These are phyloP conservation scores for Typha latifolia DNA, from an alignment of 176 grass and related monocot genomes.

Conservation along the genomic window DNA sequence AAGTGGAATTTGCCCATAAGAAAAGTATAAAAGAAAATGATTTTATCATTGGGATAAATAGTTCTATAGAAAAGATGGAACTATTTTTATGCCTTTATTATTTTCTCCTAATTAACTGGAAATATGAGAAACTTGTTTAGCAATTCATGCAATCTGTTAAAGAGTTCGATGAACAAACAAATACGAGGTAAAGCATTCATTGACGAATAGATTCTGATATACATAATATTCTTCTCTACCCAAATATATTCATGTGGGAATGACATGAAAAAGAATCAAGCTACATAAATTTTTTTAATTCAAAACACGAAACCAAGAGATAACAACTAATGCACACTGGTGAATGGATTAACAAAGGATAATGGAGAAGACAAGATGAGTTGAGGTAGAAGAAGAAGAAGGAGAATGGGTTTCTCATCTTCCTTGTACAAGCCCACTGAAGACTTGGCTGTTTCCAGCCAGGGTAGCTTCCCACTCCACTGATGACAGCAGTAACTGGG, in stretches of 20 bases:
- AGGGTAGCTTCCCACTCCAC: slow-evolving; percentile 85
- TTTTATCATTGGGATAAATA: no score
- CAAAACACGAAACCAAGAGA: slow-evolving; percentile 20
- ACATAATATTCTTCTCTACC: no score
- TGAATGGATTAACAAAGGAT: slow-evolving; percentile 1
- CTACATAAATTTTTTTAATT: slow-evolving; percentile 19
- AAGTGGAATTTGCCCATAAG: no score
- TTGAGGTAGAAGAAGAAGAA: slow-evolving; percentile 4
- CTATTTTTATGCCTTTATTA: no score
- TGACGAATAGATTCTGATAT: no score
- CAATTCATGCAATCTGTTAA: no score
- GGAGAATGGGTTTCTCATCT: slow-evolving; percentile 33
- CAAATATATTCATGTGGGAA: not conserved
- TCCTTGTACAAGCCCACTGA: slow-evolving; percentile 92
- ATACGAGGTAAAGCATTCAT: no score
- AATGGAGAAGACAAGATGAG: slow-evolving; percentile 8
- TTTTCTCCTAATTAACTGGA: no score
- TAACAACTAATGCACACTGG: slow-evolving; percentile 1
- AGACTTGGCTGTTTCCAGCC: slow-evolving; percentile 90
- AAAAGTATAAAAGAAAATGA: no score
- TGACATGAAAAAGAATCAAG: slow-evolving; percentile 1
- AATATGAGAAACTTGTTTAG: no score
- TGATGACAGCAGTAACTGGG: slow-evolving; percentile 88
- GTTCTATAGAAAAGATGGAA: no score
- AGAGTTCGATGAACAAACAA: no score